Evolutionary conservation across 1,284 basidiomycete genomes (phyloP).

Genomic region (Ustilago trichophora): DNA sequence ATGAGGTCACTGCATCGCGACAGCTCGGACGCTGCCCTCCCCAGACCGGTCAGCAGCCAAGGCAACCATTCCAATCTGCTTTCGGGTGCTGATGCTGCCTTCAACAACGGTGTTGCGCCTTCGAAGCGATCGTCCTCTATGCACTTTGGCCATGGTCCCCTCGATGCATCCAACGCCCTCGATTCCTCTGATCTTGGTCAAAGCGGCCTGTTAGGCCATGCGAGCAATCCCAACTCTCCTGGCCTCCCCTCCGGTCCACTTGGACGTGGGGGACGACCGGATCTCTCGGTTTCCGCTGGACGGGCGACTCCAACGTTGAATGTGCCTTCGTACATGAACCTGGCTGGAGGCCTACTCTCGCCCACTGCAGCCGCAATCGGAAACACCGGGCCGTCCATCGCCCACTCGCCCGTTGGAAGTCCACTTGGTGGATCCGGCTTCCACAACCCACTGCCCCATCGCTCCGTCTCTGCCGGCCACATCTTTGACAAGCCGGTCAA

Average conservation of each 20-base stretch:
- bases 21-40: constrained; percentile 1
- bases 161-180: constrained; percentile 5
- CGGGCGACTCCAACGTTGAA: constrained; percentile 29
- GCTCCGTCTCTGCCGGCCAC: constrained; percentile 29
- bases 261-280: constrained; percentile 2
- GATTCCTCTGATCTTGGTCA: background rate
- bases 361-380: constrained; percentile 47
- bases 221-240: constrained; percentile 12
- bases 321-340: constrained; percentile 35
- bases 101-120: background rate
- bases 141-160: constrained; percentile 9
- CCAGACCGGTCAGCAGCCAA: constrained; percentile 34
- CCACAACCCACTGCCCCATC: constrained; percentile 12
- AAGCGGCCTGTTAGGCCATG: constrained; percentile 1
- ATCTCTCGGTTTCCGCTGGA: constrained; percentile 3
- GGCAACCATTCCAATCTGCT: constrained; percentile 10
- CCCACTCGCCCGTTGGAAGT: constrained; percentile 33
- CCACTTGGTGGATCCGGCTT: constrained; percentile 23
- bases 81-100: constrained; percentile 4
- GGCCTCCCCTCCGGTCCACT: constrained; percentile 5
- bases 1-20: constrained; percentile 1
- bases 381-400: constrained; percentile 11
- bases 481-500: constrained; percentile 18
- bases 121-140: constrained; percentile 21
- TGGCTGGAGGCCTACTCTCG: constrained; percentile 45